Evolutionary conservation across 257 asterid genomes (phyloP).

Genomic region (Gardenia jasminoides): DNA sequence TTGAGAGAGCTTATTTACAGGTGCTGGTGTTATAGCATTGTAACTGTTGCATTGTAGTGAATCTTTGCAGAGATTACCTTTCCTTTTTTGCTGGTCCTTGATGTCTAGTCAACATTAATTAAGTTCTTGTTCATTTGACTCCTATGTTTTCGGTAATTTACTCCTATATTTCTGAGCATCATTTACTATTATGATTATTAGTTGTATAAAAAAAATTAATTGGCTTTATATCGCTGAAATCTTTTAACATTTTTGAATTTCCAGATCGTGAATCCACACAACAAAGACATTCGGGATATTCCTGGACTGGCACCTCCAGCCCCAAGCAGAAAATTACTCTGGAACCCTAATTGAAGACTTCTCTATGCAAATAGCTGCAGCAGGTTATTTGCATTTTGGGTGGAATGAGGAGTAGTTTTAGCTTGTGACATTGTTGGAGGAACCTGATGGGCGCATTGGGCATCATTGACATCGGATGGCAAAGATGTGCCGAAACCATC

Average conservation of each 20-base stretch:
- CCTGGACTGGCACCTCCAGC: slow-evolving; percentile 99
- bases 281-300: slow-evolving; percentile 80
- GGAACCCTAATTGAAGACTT: slow-evolving; percentile 38
- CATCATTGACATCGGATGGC: neutral
- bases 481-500: neutral
- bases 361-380: slow-evolving; percentile 7
- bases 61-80: neutral
- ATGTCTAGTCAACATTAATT: neutral
- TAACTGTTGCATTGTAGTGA: neutral
- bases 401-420: slow-evolving; percentile 2
- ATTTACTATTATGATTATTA: too few relatives aligned
- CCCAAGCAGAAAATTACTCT: slow-evolving; percentile 70
- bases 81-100: neutral
- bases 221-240: slow-evolving; percentile 6
- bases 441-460: slow-evolving; percentile 7
- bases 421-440: neutral
- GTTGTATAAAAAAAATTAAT: too few relatives aligned
- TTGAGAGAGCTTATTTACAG: neutral
- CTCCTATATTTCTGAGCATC: neutral
- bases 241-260: slow-evolving; percentile 10
- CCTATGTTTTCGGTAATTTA: neutral
- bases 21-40: too few relatives aligned
- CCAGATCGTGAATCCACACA: slow-evolving; percentile 83
- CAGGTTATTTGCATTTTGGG: neutral
- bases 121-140: too few relatives aligned